Base-by-base conservation (phyloP, 2,329 filamentous ascomycete genomes). In the Penicillium decumbens region DNA sequence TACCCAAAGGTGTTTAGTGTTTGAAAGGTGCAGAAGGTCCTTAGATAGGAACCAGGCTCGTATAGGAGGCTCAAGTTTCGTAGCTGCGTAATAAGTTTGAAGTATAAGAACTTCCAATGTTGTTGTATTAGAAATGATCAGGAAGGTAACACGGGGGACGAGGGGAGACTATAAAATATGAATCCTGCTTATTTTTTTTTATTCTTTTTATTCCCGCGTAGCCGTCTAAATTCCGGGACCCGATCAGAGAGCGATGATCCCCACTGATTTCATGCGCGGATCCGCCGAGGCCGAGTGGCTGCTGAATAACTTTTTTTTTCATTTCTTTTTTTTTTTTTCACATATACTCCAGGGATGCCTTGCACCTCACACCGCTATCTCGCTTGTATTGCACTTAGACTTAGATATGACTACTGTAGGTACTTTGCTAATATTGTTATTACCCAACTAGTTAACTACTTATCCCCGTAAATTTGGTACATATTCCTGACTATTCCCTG, bases 181-280 rank as follows among this genome's bases (percentile, higher is more conserved):
- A 30, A 23, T 27, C 47, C 28, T 41, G 41, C 25, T 35, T 45
- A 49, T 38, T 43, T 50, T 53, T 53, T 50, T 50, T 43, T 46
- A 3, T 29, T 42, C 18, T 18, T 18, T 18, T 18, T 18, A 28
- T n/a, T 47, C 44, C 54, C 53, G 53, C 41, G 49, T 51, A 45
- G 35, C 53, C 53, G 53, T 50, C 43, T 45, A 50, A 56, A 54
- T 46, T 51, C 54, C 51, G 49, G 51, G 33, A 48, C 33, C 51
- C 51, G 54, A 54, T 56, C 51, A 51, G 53, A 56, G 50, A 20
- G 45, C 39, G 39, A 43, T 27, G 42, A 49, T 56, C 51, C 45
- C 46, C 54, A 54, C 49, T 43, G 29, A 41, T 12, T 47, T 53
- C 50, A 40, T 43, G 39, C 47, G 43, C 54, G 53, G 50, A 49